Evolutionary conservation across 2,329 filamentous ascomycete genomes (phyloP).

Genomic region (Penicillium digitatum): DNA sequence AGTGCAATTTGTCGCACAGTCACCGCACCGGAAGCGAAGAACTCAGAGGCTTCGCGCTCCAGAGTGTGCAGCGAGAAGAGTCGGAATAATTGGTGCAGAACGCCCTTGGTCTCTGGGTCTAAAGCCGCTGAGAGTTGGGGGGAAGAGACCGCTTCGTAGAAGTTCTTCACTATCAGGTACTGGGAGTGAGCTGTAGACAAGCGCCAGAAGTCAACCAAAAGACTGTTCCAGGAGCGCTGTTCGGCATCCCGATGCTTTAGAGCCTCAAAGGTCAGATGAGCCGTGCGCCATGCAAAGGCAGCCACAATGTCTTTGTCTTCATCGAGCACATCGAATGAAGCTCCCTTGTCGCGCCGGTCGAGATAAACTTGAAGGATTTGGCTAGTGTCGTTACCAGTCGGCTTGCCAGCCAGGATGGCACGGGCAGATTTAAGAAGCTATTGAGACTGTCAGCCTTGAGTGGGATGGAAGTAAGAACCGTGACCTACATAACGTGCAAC

Average conservation of each 20-base stretch:
- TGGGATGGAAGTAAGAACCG: neutral
- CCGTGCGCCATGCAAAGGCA: constrained; percentile 71
- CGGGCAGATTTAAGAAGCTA: constrained; percentile 70
- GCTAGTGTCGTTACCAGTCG: constrained; percentile 64
- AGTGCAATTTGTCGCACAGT: constrained; percentile 70
- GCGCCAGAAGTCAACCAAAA: constrained; percentile 74
- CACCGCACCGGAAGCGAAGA: constrained; percentile 66
- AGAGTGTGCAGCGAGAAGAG: constrained; percentile 64
- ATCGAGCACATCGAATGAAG: constrained; percentile 70
- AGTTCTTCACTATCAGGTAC: constrained; percentile 75
- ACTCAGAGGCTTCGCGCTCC: constrained; percentile 66
- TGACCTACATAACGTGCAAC: constrained; percentile 63
- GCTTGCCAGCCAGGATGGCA: constrained; percentile 61
- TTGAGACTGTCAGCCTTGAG: constrained; percentile 1
- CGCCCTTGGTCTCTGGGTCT: constrained; percentile 53
- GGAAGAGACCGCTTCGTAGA: constrained; percentile 65
- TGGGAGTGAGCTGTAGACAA: constrained; percentile 71
- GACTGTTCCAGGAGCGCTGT: constrained; percentile 72
- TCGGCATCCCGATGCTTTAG: constrained; percentile 69
- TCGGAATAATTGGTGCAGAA: constrained; percentile 65
- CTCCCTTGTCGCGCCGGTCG: constrained; percentile 63
- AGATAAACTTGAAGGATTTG: constrained; percentile 63
- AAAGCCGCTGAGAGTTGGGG: constrained; percentile 52
- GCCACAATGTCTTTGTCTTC: constrained; percentile 66
- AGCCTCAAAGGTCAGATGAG: constrained; percentile 71